Base-by-base conservation (phyloP, 2,329 filamentous ascomycete species). In the Monilinia fructigena region DNA sequence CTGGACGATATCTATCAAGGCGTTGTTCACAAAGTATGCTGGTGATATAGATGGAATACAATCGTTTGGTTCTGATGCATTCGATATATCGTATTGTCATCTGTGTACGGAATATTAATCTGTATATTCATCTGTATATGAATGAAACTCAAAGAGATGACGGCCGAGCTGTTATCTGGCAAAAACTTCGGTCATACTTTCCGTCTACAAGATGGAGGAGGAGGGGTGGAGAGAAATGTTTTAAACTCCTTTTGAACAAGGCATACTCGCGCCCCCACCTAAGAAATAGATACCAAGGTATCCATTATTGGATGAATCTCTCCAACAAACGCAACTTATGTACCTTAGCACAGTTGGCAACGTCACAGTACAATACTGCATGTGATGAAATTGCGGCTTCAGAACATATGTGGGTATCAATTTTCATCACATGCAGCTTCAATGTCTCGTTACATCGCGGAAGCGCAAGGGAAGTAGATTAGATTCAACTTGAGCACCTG, bases 401-500 rank as follows among this genome's bases (percentile, higher is more conserved):
- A 47, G 18, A 47, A 11, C 47, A 50, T 50, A 47, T 47, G 45
- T 7, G 47, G 47, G 47, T 23, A 50, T 50, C 47, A 23, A 50
- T 50, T 11, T 42, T 45, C 38, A 58, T 48, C 56, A 60, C 56
- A 48, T 31, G 55, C 55, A 58, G 3, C 23, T 47, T 35, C 31
- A 7, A 35, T 35, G 31, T 35, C 31, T 23, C 12, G 20, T 60
- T 35, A n/a, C 42, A 48, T 23, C 26, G 26, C 26, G 47, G 42
- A 23, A 31, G 16, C 55, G 10, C 55, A 23, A 56, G 18, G 23
- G 55, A 12, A 20, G 23, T 35, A 35, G 31, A 35, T 35, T 40
- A 40, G 35, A 31, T 31, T 20, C 14, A 31, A 31, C n/a, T 45
- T 23, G 42, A 59, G 56, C 56, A 59, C 56, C 42, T 59, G 56